phyloP scores from a whole-genome alignment of 495 filamentous ascomycete genomes.

The Chaetomium fimeti region DNA sequence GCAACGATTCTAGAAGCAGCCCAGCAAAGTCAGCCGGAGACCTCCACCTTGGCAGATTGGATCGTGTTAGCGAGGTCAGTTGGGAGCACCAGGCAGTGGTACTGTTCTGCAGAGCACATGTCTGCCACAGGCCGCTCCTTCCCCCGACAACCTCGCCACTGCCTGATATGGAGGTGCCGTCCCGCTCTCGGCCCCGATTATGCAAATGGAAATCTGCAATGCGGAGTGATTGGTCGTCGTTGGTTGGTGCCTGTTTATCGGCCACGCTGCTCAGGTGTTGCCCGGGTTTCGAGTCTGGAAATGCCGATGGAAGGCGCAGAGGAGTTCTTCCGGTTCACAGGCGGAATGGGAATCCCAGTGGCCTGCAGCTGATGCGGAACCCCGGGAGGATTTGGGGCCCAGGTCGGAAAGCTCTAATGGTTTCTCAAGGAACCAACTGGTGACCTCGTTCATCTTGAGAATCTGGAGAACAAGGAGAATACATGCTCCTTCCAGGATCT shows the following conservation, averaged over 20 bases:
- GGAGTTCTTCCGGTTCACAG: too few relatives aligned
- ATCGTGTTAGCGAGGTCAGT: not conserved
- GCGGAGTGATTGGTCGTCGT: not conserved
- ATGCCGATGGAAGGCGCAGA: too few relatives aligned
- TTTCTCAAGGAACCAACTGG: too few relatives aligned
- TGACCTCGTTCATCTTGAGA: too few relatives aligned
- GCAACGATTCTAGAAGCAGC: conserved; percentile 2
- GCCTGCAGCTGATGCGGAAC: too few relatives aligned
- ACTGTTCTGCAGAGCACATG: not conserved
- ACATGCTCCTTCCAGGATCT: not conserved
- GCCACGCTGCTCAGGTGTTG: too few relatives aligned
- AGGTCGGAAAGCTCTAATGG: too few relatives aligned
- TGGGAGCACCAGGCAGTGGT: not conserved
- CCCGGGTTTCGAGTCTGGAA: too few relatives aligned
- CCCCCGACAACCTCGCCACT: not conserved
- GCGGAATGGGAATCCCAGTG: too few relatives aligned
- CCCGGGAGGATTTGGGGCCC: too few relatives aligned
- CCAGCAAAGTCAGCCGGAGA: not conserved
- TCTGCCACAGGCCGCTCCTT: not conserved
- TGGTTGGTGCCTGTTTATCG: not conserved
- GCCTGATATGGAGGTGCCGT: not conserved
- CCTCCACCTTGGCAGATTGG: conserved; percentile 3
- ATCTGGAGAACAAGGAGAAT: too few relatives aligned
- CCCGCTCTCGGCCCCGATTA: conserved; percentile 4
- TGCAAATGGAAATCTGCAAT: not conserved